Percentiles rank a stretch among this genome's conserved stretches.
These are phyloP conservation scores for Primulina tabacum DNA, from an alignment of 257 asterid species.

Conservation along the genomic window DNA sequence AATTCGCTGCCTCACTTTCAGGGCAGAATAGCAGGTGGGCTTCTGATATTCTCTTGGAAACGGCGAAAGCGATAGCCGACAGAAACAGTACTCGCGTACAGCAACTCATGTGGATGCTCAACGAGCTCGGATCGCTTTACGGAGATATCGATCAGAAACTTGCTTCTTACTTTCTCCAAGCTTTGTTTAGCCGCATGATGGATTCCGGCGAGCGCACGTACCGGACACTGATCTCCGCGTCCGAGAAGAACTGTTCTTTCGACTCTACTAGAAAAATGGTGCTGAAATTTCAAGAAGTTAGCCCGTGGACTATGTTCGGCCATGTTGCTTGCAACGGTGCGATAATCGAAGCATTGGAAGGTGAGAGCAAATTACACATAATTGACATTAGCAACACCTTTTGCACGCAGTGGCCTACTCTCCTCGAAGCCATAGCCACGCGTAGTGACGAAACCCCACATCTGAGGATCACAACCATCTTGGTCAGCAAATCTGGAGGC, in stretches of 20 bases:
- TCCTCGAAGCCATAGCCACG: conserved; percentile 92
- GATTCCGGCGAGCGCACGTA: conserved; percentile 71
- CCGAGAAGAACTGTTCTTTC: conserved; percentile 64
- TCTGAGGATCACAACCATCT: conserved; percentile 70
- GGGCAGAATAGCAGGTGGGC: conserved; percentile 58
- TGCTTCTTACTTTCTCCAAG: conserved; percentile 81
- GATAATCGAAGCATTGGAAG: conserved; percentile 89
- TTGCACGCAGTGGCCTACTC: conserved; percentile 98
- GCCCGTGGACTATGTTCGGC: conserved; percentile 92
- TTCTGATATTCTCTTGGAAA: conserved; percentile 62
- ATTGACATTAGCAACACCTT: conserved; percentile 78
- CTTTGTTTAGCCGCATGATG: conserved; percentile 73
- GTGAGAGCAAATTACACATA: conserved; percentile 66
- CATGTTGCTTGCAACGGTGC: conserved; percentile 94
- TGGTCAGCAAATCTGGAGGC: conserved; percentile 30
- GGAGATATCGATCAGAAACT: conserved; percentile 87
- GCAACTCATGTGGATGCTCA: conserved; percentile 96
- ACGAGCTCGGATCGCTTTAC: conserved; percentile 81
- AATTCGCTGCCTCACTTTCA: conserved; percentile 53
- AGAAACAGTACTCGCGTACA: conserved; percentile 59
- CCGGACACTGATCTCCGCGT: conserved; percentile 45
- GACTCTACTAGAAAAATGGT: conserved; percentile 69
- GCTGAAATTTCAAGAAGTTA: conserved; percentile 83
- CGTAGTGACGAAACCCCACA: conserved; percentile 88
- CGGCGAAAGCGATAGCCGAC: conserved; percentile 69